Evolutionary conservation across 1,139 yeast genomes (phyloP).

Genomic region (Suhomyces terraborum): DNA sequence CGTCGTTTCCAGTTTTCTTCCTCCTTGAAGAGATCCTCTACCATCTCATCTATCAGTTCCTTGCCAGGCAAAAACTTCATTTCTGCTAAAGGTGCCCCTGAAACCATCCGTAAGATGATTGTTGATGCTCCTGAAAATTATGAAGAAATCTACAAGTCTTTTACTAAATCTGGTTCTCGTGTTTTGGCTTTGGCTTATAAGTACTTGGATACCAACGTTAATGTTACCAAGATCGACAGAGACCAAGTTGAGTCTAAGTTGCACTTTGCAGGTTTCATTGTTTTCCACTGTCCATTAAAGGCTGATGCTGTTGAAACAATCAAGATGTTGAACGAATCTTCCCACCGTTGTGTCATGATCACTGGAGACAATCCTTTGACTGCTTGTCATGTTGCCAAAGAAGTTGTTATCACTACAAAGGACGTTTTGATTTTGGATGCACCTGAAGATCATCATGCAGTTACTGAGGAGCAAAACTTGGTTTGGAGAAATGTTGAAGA

Average conservation of each 20-base stretch:
- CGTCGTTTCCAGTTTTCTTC: slow-evolving; percentile 98
- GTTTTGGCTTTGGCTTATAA: slow-evolving; percentile 93
- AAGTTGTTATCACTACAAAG: slow-evolving; percentile 79
- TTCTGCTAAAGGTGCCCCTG: slow-evolving; percentile 99
- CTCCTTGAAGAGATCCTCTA: slow-evolving; percentile 91
- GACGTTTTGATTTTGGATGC: slow-evolving; percentile 86
- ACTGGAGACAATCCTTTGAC: slow-evolving; percentile 99
- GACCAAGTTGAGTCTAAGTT: slow-evolving; percentile 74
- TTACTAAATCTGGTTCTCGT: slow-evolving; percentile 94
- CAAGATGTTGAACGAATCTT: slow-evolving; percentile 89
- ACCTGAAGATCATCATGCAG: slow-evolving; percentile 66
- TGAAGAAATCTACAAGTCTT: slow-evolving; percentile 84
- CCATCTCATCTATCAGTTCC: slow-evolving; percentile 67
- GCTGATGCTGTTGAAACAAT: slow-evolving; percentile 89
- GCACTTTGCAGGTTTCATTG: slow-evolving; percentile 87
- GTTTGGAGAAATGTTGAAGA: slow-evolving; percentile 89
- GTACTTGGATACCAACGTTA: slow-evolving; percentile 54
- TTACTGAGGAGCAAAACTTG: slow-evolving; percentile 56
- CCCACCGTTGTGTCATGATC: slow-evolving; percentile 95
- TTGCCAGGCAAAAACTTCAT: slow-evolving; percentile 62
- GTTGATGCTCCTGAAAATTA: slow-evolving; percentile 71
- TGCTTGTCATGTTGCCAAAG: slow-evolving; percentile 96
- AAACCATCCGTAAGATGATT: slow-evolving; percentile 83
- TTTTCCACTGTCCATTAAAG: slow-evolving; percentile 96
- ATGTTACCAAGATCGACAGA: slow-evolving; percentile 61